Base-by-base conservation (phyloP, 257 asterid genomes). In the Haberlea rhodopensis region DNA sequence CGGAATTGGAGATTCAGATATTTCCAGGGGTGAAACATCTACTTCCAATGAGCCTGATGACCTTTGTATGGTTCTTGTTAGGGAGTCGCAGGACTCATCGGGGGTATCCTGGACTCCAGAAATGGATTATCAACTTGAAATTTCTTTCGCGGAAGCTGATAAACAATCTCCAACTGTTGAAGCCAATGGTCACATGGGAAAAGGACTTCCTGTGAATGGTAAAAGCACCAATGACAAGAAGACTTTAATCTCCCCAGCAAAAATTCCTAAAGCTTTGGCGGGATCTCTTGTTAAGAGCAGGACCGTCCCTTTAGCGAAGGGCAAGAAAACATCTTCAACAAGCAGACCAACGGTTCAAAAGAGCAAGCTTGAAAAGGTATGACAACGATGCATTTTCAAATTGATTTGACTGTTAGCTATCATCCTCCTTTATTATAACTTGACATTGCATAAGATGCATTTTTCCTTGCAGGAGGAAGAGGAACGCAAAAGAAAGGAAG, bases 361-460 rank as follows among this genome's bases (percentile, higher is more conserved):
- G 89, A 75, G 82, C 89, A 89, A 83, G 87, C 46, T 81, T 32
- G 79, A 81, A 68, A 83, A 65, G 96, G 96, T 89, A 82, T 23
- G 1, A 25, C 34, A 11, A 27, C 32, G 26, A 13, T 52, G 19
- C 19, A 72, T 40, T 24, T 60, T 62, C 56, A 40, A 0, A 16
- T 2, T 10, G 13, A 59, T 26, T 59, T 21, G 1, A 28, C 23
- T 8, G 62, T 43, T 60, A n/a, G 63, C 4, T 59, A 46, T 34
- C 29, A 5, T 54, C 28, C 69, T 57, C 57, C 31, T 8, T 31
- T 51, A 43, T 15, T 70, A 51, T 56, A 53, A 20, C 22, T 51
- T 23, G 60, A n/a, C n/a, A n/a, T n/a, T n/a, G n/a, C n/a, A 16
- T 22, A 57, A 53, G 29, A 25, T 49, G 19, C 40, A 2, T 34